A percentile compares a stretch with the other conserved stretches of the same genome.
phyloP scores from a whole-genome alignment of 2,329 filamentous ascomycete species.

The Cladosporium sp. region DNA sequence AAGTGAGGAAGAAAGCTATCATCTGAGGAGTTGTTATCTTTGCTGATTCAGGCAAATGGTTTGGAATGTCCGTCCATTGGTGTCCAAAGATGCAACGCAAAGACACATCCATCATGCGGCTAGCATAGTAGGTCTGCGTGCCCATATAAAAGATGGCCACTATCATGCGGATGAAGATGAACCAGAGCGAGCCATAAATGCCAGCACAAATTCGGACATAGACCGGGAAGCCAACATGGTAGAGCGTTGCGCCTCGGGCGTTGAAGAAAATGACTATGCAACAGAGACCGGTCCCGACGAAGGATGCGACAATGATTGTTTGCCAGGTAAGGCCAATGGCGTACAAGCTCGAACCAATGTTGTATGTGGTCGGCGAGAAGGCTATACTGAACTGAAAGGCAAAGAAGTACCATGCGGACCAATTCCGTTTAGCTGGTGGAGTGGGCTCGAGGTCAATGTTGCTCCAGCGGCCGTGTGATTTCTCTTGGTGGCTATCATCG shows the following conservation, averaged over 20 bases:
- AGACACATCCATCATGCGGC: conserved; percentile 41
- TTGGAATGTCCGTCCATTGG: conserved; percentile 40
- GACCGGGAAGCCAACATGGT: conserved; percentile 44
- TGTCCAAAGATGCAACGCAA: conserved; percentile 45
- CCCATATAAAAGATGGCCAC: conserved; percentile 46
- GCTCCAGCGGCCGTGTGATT: conserved; percentile 25
- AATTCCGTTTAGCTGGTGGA: conserved; percentile 23
- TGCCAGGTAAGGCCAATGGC: conserved; percentile 38
- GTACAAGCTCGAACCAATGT: conserved; percentile 37
- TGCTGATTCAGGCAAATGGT: conserved; percentile 34
- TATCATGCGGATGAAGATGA: conserved; percentile 42
- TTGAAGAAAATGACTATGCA: conserved; percentile 40
- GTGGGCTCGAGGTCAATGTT: conserved; percentile 31
- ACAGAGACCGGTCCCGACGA: conserved; percentile 38
- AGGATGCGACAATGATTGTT: conserved; percentile 38
- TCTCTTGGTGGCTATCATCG: neutral
- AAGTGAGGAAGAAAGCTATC: conserved; percentile 39
- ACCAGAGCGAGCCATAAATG: conserved; percentile 44
- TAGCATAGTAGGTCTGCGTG: conserved; percentile 39
- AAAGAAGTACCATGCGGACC: conserved; percentile 34
- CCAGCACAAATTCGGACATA: conserved; percentile 40
- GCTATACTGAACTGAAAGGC: conserved; percentile 40
- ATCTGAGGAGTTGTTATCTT: conserved; percentile 39
- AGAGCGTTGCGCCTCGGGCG: conserved; percentile 39
- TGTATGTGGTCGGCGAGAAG: conserved; percentile 41